Percentiles rank a stretch among this genome's conserved stretches.
Conservation (phyloP, 768 basidiomycete species). For the Termitomyces sp. region DNA sequence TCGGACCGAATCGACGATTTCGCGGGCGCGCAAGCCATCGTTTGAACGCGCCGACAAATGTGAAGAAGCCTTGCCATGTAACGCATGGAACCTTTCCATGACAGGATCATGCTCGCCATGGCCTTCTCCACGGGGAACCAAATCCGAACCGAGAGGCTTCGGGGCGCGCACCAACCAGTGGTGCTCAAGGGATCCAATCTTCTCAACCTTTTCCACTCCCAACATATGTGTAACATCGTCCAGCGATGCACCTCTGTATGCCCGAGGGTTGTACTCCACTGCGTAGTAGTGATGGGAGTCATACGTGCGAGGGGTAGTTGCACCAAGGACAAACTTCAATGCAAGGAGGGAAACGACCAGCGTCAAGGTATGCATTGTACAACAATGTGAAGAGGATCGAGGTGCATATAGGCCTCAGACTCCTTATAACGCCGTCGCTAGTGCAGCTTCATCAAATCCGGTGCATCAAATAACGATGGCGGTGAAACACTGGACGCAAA, state of each 20-base stretch:
- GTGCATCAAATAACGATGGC: constrained; percentile 12
- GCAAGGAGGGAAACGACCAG: constrained; percentile 33
- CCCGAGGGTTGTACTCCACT: constrained; percentile 57
- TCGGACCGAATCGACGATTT: constrained; percentile 55
- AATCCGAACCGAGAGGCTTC: constrained; percentile 30
- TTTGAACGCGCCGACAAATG: constrained; percentile 41
- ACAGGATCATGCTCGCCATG: constrained; percentile 39
- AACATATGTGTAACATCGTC: constrained; percentile 58
- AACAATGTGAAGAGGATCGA: constrained; percentile 15
- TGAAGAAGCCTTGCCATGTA: constrained; percentile 37
- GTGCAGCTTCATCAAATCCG: constrained; percentile 7
- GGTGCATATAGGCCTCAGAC: background rate
- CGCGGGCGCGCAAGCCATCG: constrained; percentile 36
- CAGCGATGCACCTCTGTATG: constrained; percentile 45
- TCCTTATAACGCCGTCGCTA: constrained; percentile 9
- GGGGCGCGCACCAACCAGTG: constrained; percentile 79
- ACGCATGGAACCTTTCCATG: constrained; percentile 43
- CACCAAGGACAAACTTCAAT: constrained; percentile 28
- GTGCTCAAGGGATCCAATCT: constrained; percentile 76
- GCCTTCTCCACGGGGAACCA: constrained; percentile 32
- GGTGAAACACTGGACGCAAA: background rate
- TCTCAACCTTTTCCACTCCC: constrained; percentile 84
- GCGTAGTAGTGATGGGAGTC: constrained; percentile 81
- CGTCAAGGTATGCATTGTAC: constrained; percentile 30
- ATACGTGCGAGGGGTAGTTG: constrained; percentile 51